Evolutionary conservation across 1,284 basidiomycete species (phyloP), one percentile per base, ranked within the genome.

Genomic region (Trichosporon sp.): DNA sequence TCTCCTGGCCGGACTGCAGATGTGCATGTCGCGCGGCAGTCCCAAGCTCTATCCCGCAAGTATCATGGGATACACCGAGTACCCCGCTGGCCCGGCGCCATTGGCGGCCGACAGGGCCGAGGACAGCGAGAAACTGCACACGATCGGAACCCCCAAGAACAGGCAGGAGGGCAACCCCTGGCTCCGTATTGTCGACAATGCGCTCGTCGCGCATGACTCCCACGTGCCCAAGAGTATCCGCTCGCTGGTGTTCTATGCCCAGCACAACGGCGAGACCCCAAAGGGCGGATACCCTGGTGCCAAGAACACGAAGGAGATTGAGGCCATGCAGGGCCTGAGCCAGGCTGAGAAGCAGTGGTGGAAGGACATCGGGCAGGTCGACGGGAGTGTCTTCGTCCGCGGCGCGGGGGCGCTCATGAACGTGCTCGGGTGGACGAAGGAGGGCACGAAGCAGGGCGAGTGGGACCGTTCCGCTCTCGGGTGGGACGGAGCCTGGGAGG

Each of bases 401-500:
- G 87, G 88, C 35, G 90, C 90, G 1, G 90, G 90, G 1, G 84
- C 89, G 43, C 76, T 90, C 76, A 87, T 90, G 87, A 84, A 89
- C 48, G 85, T 83, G 14, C 82, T 89, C 70, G 90, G 90, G 0
- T 91, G 90, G 90, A 86, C 88, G 1, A 83, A 85, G 21, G 85
- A 88, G 81, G 88, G 88, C 0, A 86, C 85, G 2, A 71, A 80
- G 0, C 75, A 76, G 19, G 72, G 71, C 0, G 68, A 64, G 19
- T 91, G 90, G 90, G 90, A 90, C 79, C 74, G 85, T 59, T 89
- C 88, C 75, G 89, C 86, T 19, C 79, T 91, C 31, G 90, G 90
- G 0, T 91, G 89, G 88, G 89, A 91, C 72, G 89, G 85, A 11
- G 90, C 89, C 0, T 91, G 90, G 90, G 85, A 86, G 71, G 48